A percentile compares a stretch with the other conserved stretches of the same genome.
Evolutionary conservation across 805 yeast genomes (phyloP).

Genomic region (Kodamaea sagamina): DNA sequence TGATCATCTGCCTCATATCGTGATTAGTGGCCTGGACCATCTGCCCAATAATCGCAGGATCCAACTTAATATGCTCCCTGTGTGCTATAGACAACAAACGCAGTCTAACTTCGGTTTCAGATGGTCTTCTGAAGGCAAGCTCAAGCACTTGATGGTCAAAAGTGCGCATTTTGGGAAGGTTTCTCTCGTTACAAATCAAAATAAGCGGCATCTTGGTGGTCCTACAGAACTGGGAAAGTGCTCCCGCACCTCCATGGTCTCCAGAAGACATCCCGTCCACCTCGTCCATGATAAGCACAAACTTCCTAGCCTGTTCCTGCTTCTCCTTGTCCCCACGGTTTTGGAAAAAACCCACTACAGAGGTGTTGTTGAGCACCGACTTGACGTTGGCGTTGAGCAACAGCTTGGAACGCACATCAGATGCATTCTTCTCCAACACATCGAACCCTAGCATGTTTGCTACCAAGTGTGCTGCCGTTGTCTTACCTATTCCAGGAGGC

Average conservation of each 20-base stretch:
- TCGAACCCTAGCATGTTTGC: constrained; percentile 73
- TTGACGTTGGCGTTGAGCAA: constrained; percentile 68
- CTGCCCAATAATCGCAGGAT: constrained; percentile 78
- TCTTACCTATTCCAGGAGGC: constrained; percentile 85
- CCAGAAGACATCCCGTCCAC: constrained; percentile 99
- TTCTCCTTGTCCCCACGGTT: constrained; percentile 36
- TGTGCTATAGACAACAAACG: constrained; percentile 88
- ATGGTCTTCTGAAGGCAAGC: constrained; percentile 85
- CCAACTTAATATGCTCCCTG: constrained; percentile 78
- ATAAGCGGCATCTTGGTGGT: constrained; percentile 88
- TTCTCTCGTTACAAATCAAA: constrained; percentile 88
- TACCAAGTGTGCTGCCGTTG: constrained; percentile 77
- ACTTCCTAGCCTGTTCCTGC: constrained; percentile 44
- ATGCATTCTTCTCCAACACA: constrained; percentile 75
- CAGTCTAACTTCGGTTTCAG: constrained; percentile 75
- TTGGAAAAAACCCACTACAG: constrained; percentile 75
- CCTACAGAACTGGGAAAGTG: constrained; percentile 81
- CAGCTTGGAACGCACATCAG: constrained; percentile 87
- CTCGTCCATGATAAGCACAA: constrained; percentile 95
- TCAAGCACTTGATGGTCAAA: constrained; percentile 83
- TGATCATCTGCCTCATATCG: constrained; percentile 93
- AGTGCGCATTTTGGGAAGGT: constrained; percentile 93
- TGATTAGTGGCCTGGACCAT: constrained; percentile 82
- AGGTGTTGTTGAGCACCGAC: constrained; percentile 74
- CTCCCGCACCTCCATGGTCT: constrained; percentile 98